Base-by-base conservation (phyloP, 768 basidiomycete species). In the Boletus sensibilis region DNA sequence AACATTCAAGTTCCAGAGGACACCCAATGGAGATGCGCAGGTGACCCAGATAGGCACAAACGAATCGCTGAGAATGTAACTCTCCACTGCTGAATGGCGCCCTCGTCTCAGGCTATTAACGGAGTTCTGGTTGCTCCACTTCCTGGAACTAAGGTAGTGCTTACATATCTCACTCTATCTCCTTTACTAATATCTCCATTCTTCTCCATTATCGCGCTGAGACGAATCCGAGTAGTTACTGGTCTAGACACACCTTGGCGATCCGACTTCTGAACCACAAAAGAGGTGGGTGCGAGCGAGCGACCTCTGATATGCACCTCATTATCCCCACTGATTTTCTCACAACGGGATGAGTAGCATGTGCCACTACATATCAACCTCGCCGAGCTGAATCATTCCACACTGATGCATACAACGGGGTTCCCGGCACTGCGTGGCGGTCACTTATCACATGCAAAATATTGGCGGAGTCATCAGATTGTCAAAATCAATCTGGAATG, bases 241-340 rank as follows among this genome's bases (percentile, higher is more conserved):
- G 37, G 51, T 52, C 27, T 31, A 4, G 35, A 46, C 20, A 20
- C 3, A 2, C 47, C 10, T 31, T 37, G 45, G 35, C 11, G 35
- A 51, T 50, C 21, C 7, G 13, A 25, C 25, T n/a, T 14, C 23
- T 39, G 40, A 23, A 27, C 9, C 14, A 12, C 29, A 29, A 21
- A 9, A 10, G 11, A 5, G 29, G 10, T 21, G 20, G 14, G 3
- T 10, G 9, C 50, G 29, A 33, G 51, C 41, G 55, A 58, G 23
- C 8, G 25, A 21, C 31, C 20, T 47, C 31, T 16, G 39, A 51
- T 16, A 43, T 33, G 20, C 29, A 18, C 40, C 29, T 34, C 29
- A n/a, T 27, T 35, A 34, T 27, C 25, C 25, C 47, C 40, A 59
- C 35, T 20, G 39, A 41, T 42, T 35, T 41, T 57, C 56, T 50